Conservation (phyloP, 176 grass and related monocot species). For the Tillandsia fasciculata region DNA sequence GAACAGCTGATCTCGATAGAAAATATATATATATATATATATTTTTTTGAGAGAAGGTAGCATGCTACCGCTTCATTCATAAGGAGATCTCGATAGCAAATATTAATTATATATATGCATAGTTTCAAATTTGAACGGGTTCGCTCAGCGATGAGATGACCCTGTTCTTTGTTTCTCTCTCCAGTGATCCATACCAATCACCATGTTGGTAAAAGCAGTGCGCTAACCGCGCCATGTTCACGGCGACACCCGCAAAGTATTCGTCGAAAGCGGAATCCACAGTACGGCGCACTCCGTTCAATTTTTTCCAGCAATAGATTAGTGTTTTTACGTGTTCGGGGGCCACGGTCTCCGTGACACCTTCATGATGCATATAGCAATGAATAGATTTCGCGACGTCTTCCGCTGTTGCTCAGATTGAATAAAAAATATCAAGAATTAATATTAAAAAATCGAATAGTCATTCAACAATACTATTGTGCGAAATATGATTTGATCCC, state of each 20-base stretch:
- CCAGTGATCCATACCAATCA: slow-evolving; percentile 5
- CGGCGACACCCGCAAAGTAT: neutral
- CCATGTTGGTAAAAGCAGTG: slow-evolving; percentile 13
- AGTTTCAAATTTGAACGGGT: neutral
- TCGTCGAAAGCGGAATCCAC: slow-evolving; percentile 4
- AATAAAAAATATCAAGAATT: too few relatives aligned
- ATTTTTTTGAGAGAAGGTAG: too few relatives aligned
- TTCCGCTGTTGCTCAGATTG: slow-evolving; percentile 16
- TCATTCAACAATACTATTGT: neutral
- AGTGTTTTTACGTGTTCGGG: slow-evolving; percentile 16
- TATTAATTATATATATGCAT: too few relatives aligned
- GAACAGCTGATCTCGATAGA: too few relatives aligned
- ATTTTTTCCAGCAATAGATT: slow-evolving; percentile 3
- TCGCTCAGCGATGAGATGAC: neutral
- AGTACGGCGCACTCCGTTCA: slow-evolving; percentile 4
- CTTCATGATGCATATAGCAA: slow-evolving; percentile 22
- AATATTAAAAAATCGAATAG: neutral
- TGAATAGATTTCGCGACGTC: slow-evolving; percentile 19
- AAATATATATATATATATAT: too few relatives aligned
- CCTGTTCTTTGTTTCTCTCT: neutral
- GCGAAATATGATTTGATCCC: neutral
- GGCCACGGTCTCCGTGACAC: neutral
- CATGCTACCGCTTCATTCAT: too few relatives aligned
- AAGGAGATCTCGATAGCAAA: too few relatives aligned
- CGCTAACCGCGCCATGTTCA: neutral